Evolutionary conservation across 768 basidiomycete species (phyloP), one percentile per base, ranked within the genome.

Genomic region (Mycena alexandri): DNA sequence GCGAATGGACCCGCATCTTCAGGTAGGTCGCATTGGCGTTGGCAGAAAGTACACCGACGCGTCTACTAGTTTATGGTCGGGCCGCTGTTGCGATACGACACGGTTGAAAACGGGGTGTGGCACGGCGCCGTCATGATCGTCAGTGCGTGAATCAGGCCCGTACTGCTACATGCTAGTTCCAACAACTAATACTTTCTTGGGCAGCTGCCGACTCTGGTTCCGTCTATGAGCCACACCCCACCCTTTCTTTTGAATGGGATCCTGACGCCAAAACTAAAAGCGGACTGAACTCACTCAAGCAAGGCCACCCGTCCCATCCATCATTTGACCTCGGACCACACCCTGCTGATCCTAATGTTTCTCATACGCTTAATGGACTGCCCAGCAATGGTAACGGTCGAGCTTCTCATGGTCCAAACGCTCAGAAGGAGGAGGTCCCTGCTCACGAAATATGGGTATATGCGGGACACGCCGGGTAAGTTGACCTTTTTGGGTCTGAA

Each of bases 111-210:
- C 24, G 88, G 90, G 19, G 81, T 95, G 41, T 99, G 95, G 94
- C 86, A 90, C 68, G 97, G 96, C 9, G 93, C 92, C 14, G 94
- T 89, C 13, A 80, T 99, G 78, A 85, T 98, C 62, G 95, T 99
- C 70, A 94, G 91, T 93, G 70, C 79, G 91, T 92, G 59, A 19
- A 33, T 7, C 48, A n/a, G n/a, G 52, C 10, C 29, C 50, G 33
- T 21, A 63, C 56, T 25, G 19, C 1, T 56, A 22, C 65, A 43
- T 56, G 9, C 42, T 41, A 25, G 33, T 57, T 43, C n/a, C n/a
- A 29, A 29, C 29, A 3, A 29, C 63, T 62, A 21, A 56, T 67
- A 24, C 58, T 17, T 21, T 34, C 42, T 65, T 51, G 54, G 33
- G 42, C 58, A 93, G 91, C 94, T 51, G 87, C 92, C 24, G 94